These are phyloP conservation scores for Sporothrix inflata DNA, from an alignment of 2,329 filamentous ascomycete genomes.

Conservation along the genomic window DNA sequence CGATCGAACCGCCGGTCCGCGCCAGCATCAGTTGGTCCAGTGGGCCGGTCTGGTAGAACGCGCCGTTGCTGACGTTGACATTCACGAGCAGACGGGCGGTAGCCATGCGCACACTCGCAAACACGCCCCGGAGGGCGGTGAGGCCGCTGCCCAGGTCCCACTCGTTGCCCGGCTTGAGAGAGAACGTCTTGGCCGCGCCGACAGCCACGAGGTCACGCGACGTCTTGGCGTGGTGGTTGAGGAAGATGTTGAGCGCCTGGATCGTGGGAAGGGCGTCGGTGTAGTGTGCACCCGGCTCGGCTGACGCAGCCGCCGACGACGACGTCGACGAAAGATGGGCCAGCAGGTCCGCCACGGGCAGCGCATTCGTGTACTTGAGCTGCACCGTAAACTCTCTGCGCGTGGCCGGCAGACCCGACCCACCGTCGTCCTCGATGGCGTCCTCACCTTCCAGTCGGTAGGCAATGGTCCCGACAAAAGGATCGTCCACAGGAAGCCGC, in stretches of 20 bases:
- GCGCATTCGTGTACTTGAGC: constrained; percentile 36
- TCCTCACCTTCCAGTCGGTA: constrained; percentile 42
- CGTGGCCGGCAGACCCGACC: constrained; percentile 30
- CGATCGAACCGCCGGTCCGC: background rate
- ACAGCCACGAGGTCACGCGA: constrained; percentile 36
- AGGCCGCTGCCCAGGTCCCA: constrained; percentile 39
- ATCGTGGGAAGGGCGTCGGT: constrained; percentile 51
- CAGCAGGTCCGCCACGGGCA: constrained; percentile 37
- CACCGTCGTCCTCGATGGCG: constrained; percentile 34
- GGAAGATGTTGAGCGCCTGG: constrained; percentile 73
- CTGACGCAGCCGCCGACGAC: background rate
- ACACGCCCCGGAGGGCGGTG: constrained; percentile 42
- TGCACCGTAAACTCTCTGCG: constrained; percentile 27
- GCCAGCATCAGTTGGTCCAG: constrained; percentile 35
- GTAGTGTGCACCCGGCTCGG: constrained; percentile 30
- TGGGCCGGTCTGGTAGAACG: constrained; percentile 40
- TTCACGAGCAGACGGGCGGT: constrained; percentile 44
- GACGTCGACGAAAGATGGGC: constrained; percentile 38
- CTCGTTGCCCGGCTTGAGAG: constrained; percentile 24
- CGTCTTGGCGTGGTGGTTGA: constrained; percentile 47
- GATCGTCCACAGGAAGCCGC: constrained; percentile 32
- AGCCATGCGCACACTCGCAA: constrained; percentile 42
- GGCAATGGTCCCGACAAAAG: constrained; percentile 16
- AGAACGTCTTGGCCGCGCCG: constrained; percentile 41
- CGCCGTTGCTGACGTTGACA: constrained; percentile 43